Evolutionary conservation across 164 flowering plant genomes (phyloP).

Genomic region (Sedum album): DNA sequence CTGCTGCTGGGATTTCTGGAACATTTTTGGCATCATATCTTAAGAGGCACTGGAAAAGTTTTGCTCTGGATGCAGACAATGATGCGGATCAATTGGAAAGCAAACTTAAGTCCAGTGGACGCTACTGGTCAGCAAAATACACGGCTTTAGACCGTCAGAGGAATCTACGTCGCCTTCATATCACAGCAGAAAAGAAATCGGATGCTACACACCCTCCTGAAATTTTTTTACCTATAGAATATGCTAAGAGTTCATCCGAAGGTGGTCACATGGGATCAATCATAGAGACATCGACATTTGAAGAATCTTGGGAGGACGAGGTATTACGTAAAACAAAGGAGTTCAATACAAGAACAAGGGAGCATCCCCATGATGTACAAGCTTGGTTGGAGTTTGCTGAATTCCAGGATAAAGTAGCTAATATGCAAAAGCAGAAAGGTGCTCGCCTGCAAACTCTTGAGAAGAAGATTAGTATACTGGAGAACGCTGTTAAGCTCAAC

Average conservation of each 20-base stretch:
- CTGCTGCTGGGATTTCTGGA: constrained; percentile 22
- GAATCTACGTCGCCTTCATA: constrained; percentile 49
- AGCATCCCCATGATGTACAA: constrained; percentile 70
- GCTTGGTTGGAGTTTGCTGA: constrained; percentile 82
- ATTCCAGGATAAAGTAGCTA: constrained; percentile 75
- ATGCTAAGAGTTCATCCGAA: constrained; percentile 18
- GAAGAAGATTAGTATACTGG: constrained; percentile 87
- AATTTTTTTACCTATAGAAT: constrained; percentile 55
- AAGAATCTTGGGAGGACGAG: constrained; percentile 96
- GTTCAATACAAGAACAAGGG: constrained; percentile 37
- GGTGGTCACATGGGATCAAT: constrained; percentile 15
- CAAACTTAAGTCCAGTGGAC: constrained; percentile 55
- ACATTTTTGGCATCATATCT: constrained; percentile 12
- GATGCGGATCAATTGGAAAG: constrained; percentile 64
- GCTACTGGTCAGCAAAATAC: constrained; percentile 79
- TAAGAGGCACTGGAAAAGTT: constrained; percentile 21
- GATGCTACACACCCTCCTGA: constrained; percentile 13
- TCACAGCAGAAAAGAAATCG: constrained; percentile 24
- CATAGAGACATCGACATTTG: constrained; percentile 18
- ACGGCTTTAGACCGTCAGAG: constrained; percentile 62
- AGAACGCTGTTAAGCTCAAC: constrained; percentile 81
- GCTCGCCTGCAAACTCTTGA: constrained; percentile 91
- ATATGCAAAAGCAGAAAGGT: constrained; percentile 72
- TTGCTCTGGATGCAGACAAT: constrained; percentile 38
- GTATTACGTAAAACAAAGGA: constrained; percentile 44